phyloP scores from a whole-genome alignment of 2,329 filamentous ascomycete species.

The Juglanconis oblonga region DNA sequence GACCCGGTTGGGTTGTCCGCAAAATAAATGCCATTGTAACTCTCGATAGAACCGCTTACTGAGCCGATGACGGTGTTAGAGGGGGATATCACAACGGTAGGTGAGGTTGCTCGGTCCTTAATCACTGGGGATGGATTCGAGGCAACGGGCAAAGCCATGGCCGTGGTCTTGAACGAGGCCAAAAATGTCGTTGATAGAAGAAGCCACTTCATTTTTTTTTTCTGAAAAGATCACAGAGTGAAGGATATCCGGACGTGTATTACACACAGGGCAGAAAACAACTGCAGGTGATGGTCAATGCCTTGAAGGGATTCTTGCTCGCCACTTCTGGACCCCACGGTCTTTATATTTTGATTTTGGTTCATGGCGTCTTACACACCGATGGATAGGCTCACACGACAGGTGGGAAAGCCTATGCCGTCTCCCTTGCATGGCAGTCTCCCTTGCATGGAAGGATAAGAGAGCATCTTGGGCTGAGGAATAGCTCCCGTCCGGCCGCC shows the following conservation, averaged over 20 bases:
- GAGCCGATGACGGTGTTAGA: constrained; percentile 56
- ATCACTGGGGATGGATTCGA: constrained; percentile 2
- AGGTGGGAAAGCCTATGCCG: too few species aligned
- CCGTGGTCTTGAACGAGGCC: background rate
- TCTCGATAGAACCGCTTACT: constrained; percentile 52
- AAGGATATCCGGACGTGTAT: background rate
- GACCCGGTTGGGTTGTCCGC: constrained; percentile 65
- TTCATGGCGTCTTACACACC: too few species aligned
- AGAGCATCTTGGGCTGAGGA: too few species aligned
- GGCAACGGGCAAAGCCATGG: constrained; percentile 7
- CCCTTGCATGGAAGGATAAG: too few species aligned
- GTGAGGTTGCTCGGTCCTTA: constrained; percentile 23
- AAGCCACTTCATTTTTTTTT: constrained; percentile 7
- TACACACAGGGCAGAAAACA: too few species aligned
- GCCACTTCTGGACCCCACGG: too few species aligned
- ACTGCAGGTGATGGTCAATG: too few species aligned
- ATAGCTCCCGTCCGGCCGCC: background rate
- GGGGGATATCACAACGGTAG: constrained; percentile 49
- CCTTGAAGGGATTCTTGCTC: too few species aligned
- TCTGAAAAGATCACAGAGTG: background rate
- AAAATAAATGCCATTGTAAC: constrained; percentile 73
- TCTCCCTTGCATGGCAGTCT: too few species aligned
- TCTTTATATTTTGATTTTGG: too few species aligned
- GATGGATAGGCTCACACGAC: too few species aligned
- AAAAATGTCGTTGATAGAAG: background rate